Conservation (phyloP, 768 basidiomycete genomes). For the Termitomyces sp. region DNA sequence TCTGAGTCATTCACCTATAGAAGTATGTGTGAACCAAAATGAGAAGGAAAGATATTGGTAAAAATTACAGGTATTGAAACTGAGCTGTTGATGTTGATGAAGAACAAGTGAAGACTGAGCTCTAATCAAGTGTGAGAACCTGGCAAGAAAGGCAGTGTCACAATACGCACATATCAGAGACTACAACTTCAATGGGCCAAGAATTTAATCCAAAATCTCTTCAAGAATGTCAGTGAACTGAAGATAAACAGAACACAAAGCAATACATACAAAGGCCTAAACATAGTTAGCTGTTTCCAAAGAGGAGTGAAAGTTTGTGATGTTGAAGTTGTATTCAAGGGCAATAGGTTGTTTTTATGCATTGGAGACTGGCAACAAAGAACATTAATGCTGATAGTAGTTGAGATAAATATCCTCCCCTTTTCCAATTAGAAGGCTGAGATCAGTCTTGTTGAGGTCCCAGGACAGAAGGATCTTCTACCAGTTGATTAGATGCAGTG, state of each 20-base stretch:
- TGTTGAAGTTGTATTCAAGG: slow-evolving; percentile 22
- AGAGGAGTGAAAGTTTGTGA: slow-evolving; percentile 16
- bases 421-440: slow-evolving; percentile 18
- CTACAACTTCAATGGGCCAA: neutral
- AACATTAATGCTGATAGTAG: slow-evolving; percentile 2
- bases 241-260: neutral
- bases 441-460: slow-evolving; percentile 8
- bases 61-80: slow-evolving; percentile 50
- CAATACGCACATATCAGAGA: slow-evolving; percentile 26
- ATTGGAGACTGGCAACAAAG: slow-evolving; percentile 29
- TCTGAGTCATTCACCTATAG: slow-evolving; percentile 96
- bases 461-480: neutral
- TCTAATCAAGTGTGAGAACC: slow-evolving; percentile 15
- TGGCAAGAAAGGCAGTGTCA: neutral
- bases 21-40: slow-evolving; percentile 65
- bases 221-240: neutral
- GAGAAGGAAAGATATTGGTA: slow-evolving; percentile 30
- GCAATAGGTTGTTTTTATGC: slow-evolving; percentile 45
- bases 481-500: neutral
- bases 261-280: slow-evolving; percentile 48
- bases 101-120: slow-evolving; percentile 32
- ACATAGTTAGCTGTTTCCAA: slow-evolving; percentile 57
- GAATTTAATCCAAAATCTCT: slow-evolving; percentile 35
- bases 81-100: slow-evolving; percentile 46
- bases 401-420: slow-evolving; percentile 15